A percentile compares a stretch with the other conserved stretches of the same genome.
Evolutionary conservation across 345 rosid species (phyloP).

Genomic region (Eucalyptus paniculata): DNA sequence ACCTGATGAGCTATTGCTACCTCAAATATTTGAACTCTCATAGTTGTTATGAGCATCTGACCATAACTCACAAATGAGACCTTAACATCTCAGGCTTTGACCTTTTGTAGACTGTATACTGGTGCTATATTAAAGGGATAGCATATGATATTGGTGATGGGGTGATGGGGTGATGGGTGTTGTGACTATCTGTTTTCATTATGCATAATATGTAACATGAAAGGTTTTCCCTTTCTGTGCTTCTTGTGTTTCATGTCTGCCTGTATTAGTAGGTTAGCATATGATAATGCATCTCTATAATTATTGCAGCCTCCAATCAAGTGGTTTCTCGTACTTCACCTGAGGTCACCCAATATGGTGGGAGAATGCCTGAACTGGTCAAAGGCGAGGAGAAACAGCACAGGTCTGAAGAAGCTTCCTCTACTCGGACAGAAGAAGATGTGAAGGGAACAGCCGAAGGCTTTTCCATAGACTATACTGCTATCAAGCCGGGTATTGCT

Average conservation of each 20-base stretch:
- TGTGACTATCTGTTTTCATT: neutral
- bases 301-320: conserved; percentile 28
- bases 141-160: neutral
- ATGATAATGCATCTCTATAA: neutral
- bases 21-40: neutral
- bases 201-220: neutral
- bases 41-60: neutral
- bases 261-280: neutral
- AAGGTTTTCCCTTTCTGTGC: neutral
- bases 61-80: neutral
- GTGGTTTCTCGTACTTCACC: conserved; percentile 15
- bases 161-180: neutral
- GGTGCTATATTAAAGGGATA: neutral
- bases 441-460: conserved; percentile 33
- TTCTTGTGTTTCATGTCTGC: neutral
- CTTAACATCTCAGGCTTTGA: neutral
- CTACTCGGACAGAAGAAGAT: conserved; percentile 48
- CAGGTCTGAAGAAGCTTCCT: conserved; percentile 59
- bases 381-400: conserved; percentile 70
- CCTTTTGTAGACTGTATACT: neutral
- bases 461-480: conserved; percentile 46
- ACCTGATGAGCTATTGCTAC: neutral
- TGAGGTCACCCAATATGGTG: conserved; percentile 22
- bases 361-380: conserved; percentile 20
- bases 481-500: conserved; percentile 84